Conservation (phyloP, 2,329 filamentous ascomycete genomes). For the Acephala macrosclerotiorum region DNA sequence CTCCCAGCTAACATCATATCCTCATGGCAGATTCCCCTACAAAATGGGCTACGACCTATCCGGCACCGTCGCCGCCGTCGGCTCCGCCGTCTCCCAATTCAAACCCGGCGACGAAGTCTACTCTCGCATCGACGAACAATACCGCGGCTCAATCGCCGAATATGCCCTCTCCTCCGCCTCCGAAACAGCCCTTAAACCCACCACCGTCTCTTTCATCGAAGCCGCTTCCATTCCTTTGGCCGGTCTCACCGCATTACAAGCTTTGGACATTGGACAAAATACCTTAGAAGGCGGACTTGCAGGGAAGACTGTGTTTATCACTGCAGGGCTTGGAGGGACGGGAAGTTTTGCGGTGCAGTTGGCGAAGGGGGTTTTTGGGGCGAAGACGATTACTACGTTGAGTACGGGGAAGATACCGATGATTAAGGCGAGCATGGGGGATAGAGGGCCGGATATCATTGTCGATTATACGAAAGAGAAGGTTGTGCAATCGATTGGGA, state of each 20-base stretch:
- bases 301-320: slow-evolving; percentile 50
- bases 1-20: background rate
- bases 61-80: slow-evolving; percentile 48
- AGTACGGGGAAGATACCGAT: slow-evolving; percentile 51
- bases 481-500: slow-evolving; percentile 42
- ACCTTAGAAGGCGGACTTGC: slow-evolving; percentile 46
- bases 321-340: slow-evolving; percentile 48
- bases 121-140: slow-evolving; percentile 43
- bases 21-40: slow-evolving; percentile 48
- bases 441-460: slow-evolving; percentile 48
- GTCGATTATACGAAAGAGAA: slow-evolving; percentile 50
- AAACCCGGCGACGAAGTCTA: slow-evolving; percentile 51
- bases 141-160: slow-evolving; percentile 44
- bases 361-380: slow-evolving; percentile 53
- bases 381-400: slow-evolving; percentile 53
- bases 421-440: slow-evolving; percentile 48
- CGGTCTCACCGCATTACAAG: slow-evolving; percentile 49
- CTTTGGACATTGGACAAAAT: slow-evolving; percentile 44
- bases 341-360: slow-evolving; percentile 51
- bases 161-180: slow-evolving; percentile 40
- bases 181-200: slow-evolving; percentile 49
- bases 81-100: slow-evolving; percentile 44
- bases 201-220: slow-evolving; percentile 47
- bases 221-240: slow-evolving; percentile 52
- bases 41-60: slow-evolving; percentile 52